Evolutionary conservation across 2,329 filamentous ascomycete species (phyloP), one percentile per base, ranked within the genome.

Genomic region (Aspergillus melleus): DNA sequence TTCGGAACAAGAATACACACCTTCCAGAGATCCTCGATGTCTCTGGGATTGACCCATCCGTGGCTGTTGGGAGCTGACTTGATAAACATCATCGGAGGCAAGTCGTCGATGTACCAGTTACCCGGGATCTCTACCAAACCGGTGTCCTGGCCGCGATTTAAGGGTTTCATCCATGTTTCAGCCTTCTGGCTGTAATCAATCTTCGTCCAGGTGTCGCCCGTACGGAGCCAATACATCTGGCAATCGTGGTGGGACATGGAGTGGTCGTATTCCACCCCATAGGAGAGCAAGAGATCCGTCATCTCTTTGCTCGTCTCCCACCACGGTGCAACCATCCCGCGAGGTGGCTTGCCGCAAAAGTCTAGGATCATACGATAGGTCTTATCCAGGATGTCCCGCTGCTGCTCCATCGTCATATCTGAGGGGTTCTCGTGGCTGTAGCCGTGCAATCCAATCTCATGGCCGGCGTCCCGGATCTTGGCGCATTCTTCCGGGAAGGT

Each of bases 381-480:
- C 77, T 92, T 91, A 70, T 91, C 89, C 19, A 94, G 82, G 16
- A 93, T 87, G 59, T 90, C 88, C 14, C 83, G 83, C 72, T 93
- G 90, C 75, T 93, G 90, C 70, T 92, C 89, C 1, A 90, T 72
- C 0, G 83, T 89, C 88, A 92, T 90, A 58, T 87, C 84, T 0
- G 80, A 81, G 0, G 89, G 88, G 66, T 92, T 91, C 70, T 92
- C 89, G 68, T 92, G 89, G 0, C 83, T 86, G 75, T 92, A 92
- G 4, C 88, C 89, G 63, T 92, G 89, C 6, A 90, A 79, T 2
- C 87, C 87, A 64, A 80, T 86, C 69, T 90, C 87, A 68, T 89
- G 87, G 2, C 87, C 87, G 0, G 81, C 80, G 61, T 90, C 87
- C 14, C 84, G 82, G 8, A 90, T 79, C 74, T 81, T 78, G 56